Evolutionary conservation across 2,329 filamentous ascomycete species (phyloP).

Genomic region (Metarhizium anisopliae): DNA sequence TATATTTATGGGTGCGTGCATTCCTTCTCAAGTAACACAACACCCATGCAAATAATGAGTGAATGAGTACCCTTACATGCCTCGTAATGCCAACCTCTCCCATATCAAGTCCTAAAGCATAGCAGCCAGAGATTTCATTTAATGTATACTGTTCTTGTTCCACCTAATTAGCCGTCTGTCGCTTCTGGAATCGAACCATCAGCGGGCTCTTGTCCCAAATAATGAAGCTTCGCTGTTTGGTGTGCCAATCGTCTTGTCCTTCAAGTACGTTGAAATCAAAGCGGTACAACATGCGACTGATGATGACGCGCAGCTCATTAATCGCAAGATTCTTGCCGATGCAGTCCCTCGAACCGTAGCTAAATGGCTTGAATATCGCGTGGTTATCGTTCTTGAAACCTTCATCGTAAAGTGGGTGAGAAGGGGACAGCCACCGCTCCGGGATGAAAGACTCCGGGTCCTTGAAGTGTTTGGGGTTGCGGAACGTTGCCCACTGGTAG

Average conservation of each 20-base stretch:
- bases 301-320: slow-evolving; percentile 37
- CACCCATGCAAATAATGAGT: too few relatives aligned
- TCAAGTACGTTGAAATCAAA: slow-evolving; percentile 31
- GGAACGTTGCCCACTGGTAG: slow-evolving; percentile 35
- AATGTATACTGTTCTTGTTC: too few relatives aligned
- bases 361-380: slow-evolving; percentile 28
- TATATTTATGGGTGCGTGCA: too few relatives aligned
- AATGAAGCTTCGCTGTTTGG: slow-evolving; percentile 10
- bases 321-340: slow-evolving; percentile 34
- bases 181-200: slow-evolving; percentile 2
- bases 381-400: slow-evolving; percentile 30
- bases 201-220: slow-evolving; percentile 13
- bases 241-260: slow-evolving; percentile 13
- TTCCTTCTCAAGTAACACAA: too few relatives aligned
- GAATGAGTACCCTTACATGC: too few relatives aligned
- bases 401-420: slow-evolving; percentile 21
- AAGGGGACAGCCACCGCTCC: slow-evolving; percentile 31
- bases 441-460: slow-evolving; percentile 36
- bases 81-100: too few relatives aligned
- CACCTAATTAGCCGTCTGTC: not conserved
- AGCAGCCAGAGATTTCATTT: too few relatives aligned
- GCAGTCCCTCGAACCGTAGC: slow-evolving; percentile 29
- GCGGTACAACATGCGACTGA: slow-evolving; percentile 33
- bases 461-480: slow-evolving; percentile 33
- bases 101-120: too few relatives aligned